A percentile compares a stretch with the other conserved stretches of the same genome.
These are phyloP conservation scores for Acacia melanoxylon DNA, from an alignment of 306 rosid species.

Conservation along the genomic window DNA sequence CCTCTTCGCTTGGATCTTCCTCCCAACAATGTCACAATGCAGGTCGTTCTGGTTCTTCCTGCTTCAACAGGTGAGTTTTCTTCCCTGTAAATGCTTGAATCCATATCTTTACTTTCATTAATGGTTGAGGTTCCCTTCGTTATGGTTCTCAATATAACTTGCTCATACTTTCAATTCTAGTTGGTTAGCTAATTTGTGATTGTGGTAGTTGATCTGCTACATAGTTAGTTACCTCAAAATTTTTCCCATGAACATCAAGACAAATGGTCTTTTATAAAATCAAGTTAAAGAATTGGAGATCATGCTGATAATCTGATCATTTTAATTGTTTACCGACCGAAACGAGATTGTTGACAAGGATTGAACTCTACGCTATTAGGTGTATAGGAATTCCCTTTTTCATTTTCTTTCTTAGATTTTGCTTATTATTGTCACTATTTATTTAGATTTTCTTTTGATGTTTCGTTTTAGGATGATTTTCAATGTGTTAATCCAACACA, in stretches of 20 bases:
- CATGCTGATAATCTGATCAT: neutral
- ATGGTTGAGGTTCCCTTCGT: neutral
- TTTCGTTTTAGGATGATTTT: neutral
- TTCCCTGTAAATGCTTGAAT: neutral
- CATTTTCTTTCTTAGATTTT: neutral
- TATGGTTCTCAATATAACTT: neutral
- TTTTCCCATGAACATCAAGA: neutral
- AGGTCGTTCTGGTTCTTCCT: slow-evolving; percentile 63
- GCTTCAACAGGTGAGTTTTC: slow-evolving; percentile 59
- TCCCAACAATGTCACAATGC: slow-evolving; percentile 81
- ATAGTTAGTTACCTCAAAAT: neutral
- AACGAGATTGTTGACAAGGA: neutral
- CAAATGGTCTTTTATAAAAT: neutral
- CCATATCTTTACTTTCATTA: neutral
- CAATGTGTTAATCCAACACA: neutral
- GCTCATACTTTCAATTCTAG: neutral
- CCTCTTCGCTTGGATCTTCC: slow-evolving; percentile 98
- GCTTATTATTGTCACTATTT: neutral
- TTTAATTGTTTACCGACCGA: neutral
- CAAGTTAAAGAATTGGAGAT: neutral
- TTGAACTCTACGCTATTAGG: neutral
- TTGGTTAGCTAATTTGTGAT: neutral
- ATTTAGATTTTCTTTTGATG: neutral
- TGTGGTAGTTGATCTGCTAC: neutral
- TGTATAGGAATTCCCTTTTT: neutral